Conservation (phyloP, 2,329 filamentous ascomycete genomes). For the Hymenoscyphus fraxineus region DNA sequence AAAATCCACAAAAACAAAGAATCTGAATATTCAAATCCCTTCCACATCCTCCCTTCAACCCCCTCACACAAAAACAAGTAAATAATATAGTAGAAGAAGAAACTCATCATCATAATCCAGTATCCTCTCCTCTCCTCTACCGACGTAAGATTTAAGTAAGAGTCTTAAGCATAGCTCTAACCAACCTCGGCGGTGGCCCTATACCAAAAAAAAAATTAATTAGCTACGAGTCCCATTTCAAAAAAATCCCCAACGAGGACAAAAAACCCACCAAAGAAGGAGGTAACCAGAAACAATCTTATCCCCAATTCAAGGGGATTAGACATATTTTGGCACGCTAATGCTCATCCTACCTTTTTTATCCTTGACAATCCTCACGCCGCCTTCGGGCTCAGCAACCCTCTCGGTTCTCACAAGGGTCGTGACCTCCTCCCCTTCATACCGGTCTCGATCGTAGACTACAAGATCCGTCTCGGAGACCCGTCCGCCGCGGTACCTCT, state of each 20-base stretch:
- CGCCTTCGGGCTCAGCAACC: conserved; percentile 53
- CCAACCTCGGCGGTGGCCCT: conserved; percentile 61
- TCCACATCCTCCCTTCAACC: no score
- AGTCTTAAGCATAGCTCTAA: conserved; percentile 69
- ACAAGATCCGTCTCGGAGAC: conserved; percentile 59
- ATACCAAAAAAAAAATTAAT: conserved; percentile 22
- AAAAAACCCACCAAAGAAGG: conserved; percentile 26
- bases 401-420: conserved; percentile 51
- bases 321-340: conserved; percentile 67
- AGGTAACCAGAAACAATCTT: conserved; percentile 36
- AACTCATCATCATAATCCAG: no score
- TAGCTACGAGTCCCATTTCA: conserved; percentile 18
- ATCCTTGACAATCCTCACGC: conserved; percentile 76
- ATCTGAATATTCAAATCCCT: no score
- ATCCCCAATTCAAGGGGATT: conserved; percentile 34
- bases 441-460: conserved; percentile 52
- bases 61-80: no score
- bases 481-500: conserved; percentile 52
- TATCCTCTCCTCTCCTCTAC: no score
- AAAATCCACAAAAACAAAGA: no score
- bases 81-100: no score
- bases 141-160: conserved; percentile 47
- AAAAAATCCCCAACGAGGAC: conserved; percentile 17
- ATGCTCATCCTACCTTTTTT: conserved; percentile 94
- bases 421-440: conserved; percentile 48